Conservation (phyloP, 805 yeast genomes). For the Candida saitoana region DNA sequence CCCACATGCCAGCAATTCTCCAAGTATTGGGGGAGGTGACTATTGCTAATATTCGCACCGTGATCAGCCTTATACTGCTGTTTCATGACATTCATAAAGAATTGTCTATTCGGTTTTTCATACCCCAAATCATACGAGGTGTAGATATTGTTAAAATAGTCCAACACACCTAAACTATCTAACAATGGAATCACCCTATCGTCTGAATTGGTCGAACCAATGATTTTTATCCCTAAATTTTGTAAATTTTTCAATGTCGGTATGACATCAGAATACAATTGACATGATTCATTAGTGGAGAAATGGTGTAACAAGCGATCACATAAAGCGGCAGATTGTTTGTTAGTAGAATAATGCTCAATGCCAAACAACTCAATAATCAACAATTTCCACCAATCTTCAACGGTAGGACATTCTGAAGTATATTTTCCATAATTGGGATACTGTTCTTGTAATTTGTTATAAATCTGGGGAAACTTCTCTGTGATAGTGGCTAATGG, state of each 20-base stretch:
- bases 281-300: conserved; percentile 49
- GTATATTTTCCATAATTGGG: conserved; percentile 62
- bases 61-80: conserved; percentile 1
- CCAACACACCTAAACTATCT: conserved; percentile 40
- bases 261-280: conserved; percentile 49
- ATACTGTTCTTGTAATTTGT: conserved; percentile 29
- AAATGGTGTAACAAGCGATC: conserved; percentile 46
- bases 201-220: conserved; percentile 62
- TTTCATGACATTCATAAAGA: conserved; percentile 29
- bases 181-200: conserved; percentile 45
- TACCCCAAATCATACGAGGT: conserved; percentile 55
- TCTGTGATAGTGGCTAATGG: conserved; percentile 19
- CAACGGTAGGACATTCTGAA: conserved; percentile 17
- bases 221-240: conserved; percentile 30
- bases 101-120: conserved; percentile 47
- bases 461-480: conserved; percentile 31
- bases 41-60: neutral
- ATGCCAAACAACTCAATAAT: conserved; percentile 43
- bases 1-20: conserved; percentile 60
- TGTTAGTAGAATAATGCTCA: conserved; percentile 12
- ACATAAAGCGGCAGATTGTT: conserved; percentile 35
- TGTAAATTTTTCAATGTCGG: conserved; percentile 37
- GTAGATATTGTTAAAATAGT: conserved; percentile 42
- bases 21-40: conserved; percentile 9
- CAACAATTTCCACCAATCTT: conserved; percentile 59